Base-by-base conservation (phyloP, 1,284 basidiomycete species). In the Lentinula novae-zelandiae region DNA sequence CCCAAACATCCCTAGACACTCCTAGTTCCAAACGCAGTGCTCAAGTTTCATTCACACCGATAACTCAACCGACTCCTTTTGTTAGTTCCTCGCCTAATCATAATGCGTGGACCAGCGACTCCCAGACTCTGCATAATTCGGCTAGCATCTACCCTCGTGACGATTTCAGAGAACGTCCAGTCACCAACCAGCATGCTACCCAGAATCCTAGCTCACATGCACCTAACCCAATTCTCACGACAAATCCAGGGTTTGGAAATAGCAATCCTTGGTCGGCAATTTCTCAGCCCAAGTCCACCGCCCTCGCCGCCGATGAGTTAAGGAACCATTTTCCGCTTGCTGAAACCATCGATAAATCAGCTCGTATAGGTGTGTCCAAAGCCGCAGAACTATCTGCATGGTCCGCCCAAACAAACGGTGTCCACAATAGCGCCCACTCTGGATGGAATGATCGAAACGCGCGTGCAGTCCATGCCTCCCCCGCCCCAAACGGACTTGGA, bases 21-120 rank as follows among this genome's bases (percentile, higher is more conserved):
- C 57, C 57, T 8, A 58, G 57, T 34, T 58, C 57, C 10, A 58
- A 58, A 33, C 57, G 39, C 13, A 58, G 49, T 17, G 31, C 53
- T 6, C 49, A 56, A 34, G 54, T 27, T n/a, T 22, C 54, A 27
- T 46, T 44, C 3, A 56, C 54, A 44, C 54, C 54, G n/a, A 20
- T 42, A 5, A 15, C 54, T 10, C 54, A 44, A 22, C 9, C 39
- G 5, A 27, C 42, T 40, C 17, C 22, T 39, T 27, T 54, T 22
- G 42, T 22, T n/a, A 46, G 33, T 20, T 46, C 54, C 13, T 56
- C 54, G 27, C 54, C 54, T 17, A 46, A 10, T 12, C 13, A 56
- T 46, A 27, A 9, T 15, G 6, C 42, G 40, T 20, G 20, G 39
- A 6, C 36, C 0, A 42, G 10, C 42, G 9, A 12, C 12, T 15